These are phyloP conservation scores for Pisolithus orientalis DNA, from an alignment of 768 basidiomycete genomes.

Conservation along the genomic window DNA sequence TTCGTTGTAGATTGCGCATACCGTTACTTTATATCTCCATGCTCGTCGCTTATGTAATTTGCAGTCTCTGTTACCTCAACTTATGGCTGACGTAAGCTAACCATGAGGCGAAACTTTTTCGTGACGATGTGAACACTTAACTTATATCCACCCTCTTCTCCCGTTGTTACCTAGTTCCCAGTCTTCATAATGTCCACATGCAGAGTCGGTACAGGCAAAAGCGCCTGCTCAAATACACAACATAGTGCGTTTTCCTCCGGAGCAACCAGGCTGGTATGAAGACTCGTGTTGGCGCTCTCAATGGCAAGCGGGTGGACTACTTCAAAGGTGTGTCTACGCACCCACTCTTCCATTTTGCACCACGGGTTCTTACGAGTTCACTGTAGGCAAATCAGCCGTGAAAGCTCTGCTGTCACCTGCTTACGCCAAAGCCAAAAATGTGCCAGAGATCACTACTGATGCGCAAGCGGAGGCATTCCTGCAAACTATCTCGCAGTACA, in stretches of 20 bases:
- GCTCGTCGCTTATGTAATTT: no score
- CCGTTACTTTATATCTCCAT: no score
- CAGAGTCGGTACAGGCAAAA: conserved; percentile 66
- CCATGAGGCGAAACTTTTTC: no score
- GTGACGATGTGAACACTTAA: neutral
- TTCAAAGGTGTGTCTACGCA: conserved; percentile 76
- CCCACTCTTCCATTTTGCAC: neutral
- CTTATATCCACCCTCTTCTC: neutral
- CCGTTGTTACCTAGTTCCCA: neutral
- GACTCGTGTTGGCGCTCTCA: conserved; percentile 81
- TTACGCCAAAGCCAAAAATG: conserved; percentile 83
- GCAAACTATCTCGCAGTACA: conserved; percentile 65
- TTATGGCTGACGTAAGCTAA: no score
- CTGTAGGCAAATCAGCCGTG: conserved; percentile 81
- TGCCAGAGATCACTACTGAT: conserved; percentile 68
- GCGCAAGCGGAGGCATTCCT: conserved; percentile 67
- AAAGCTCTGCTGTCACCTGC: conserved; percentile 89
- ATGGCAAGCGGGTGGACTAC: conserved; percentile 94
- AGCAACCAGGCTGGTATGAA: conserved; percentile 85
- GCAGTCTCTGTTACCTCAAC: no score
- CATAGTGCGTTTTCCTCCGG: conserved; percentile 85
- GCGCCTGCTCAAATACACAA: conserved; percentile 77
- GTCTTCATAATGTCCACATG: conserved; percentile 28
- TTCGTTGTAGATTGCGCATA: no score
- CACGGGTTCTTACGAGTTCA: neutral